A percentile compares a stretch with the other conserved stretches of the same genome.
Evolutionary conservation across 768 basidiomycete species (phyloP).

Genomic region (Rubroboletus satanas): DNA sequence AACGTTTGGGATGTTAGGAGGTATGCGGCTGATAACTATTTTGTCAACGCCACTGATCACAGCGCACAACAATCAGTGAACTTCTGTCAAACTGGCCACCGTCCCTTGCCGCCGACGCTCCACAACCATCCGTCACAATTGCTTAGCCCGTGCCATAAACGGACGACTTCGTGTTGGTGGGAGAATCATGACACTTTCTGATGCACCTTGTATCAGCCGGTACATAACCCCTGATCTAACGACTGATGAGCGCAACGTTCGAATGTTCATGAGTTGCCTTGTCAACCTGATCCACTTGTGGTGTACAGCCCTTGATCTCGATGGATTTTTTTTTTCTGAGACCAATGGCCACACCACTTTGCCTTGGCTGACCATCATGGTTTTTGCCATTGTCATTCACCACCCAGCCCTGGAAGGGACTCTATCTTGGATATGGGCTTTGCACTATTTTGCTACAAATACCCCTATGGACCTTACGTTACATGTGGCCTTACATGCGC

Average conservation of each 20-base stretch:
- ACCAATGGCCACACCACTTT: neutral
- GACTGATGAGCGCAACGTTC: neutral
- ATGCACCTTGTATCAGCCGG: neutral
- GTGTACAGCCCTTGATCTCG: neutral
- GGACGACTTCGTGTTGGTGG: neutral
- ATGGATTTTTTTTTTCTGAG: too few relatives aligned
- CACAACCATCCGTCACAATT: slow-evolving; percentile 23
- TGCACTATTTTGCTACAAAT: slow-evolving; percentile 40
- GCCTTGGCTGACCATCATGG: slow-evolving; percentile 5
- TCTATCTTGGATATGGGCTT: slow-evolving; percentile 45
- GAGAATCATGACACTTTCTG: neutral
- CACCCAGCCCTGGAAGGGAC: slow-evolving; percentile 45
- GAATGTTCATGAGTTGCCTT: neutral
- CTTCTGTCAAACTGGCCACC: slow-evolving; percentile 29
- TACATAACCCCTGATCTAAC: neutral
- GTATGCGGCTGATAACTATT: slow-evolving; percentile 45
- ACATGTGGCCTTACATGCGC: slow-evolving; percentile 34
- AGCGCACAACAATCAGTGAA: slow-evolving; percentile 13
- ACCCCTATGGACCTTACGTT: slow-evolving; percentile 45
- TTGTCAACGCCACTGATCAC: neutral
- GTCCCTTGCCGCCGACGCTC: slow-evolving; percentile 16
- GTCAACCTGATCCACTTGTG: neutral
- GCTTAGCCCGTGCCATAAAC: slow-evolving; percentile 5
- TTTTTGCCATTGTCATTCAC: neutral
- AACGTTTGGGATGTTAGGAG: slow-evolving; percentile 89